These are phyloP conservation scores for Alternaria ventricosa DNA, from an alignment of 2,329 filamentous ascomycete genomes.

Conservation along the genomic window DNA sequence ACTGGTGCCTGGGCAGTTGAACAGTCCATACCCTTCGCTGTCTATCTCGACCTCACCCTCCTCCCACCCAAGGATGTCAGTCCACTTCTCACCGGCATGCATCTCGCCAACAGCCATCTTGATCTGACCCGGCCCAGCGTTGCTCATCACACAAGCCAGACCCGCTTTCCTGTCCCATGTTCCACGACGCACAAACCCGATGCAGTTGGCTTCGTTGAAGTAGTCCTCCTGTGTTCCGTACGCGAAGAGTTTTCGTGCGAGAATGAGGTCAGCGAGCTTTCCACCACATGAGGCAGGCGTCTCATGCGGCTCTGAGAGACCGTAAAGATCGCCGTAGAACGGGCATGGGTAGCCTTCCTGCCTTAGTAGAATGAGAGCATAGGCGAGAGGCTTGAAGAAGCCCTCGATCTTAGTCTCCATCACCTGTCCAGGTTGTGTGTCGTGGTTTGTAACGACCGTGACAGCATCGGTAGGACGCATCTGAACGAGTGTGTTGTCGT, in stretches of 20 bases:
- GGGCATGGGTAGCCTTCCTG: conserved; percentile 68
- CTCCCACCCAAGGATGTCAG: conserved; percentile 65
- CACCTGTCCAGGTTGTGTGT: conserved; percentile 70
- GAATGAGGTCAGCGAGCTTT: conserved; percentile 64
- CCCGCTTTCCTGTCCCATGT: conserved; percentile 58
- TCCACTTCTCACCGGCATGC: conserved; percentile 68
- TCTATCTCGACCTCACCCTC: conserved; percentile 65
- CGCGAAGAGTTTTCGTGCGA: conserved; percentile 69
- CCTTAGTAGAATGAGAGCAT: conserved; percentile 73
- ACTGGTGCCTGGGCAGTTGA: conserved; percentile 57
- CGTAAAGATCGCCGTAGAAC: conserved; percentile 75
- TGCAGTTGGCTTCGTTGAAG: conserved; percentile 65
- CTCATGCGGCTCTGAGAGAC: conserved; percentile 62
- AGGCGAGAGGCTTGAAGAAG: conserved; percentile 75
- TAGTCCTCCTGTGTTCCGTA: conserved; percentile 71
- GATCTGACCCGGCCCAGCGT: conserved; percentile 52
- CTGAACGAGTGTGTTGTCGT: conserved; percentile 66
- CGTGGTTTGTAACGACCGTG: conserved; percentile 75
- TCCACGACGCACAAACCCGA: conserved; percentile 66
- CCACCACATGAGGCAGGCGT: conserved; percentile 60
- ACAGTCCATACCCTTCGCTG: conserved; percentile 64
- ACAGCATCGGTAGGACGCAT: conserved; percentile 63
- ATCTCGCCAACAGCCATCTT: conserved; percentile 67
- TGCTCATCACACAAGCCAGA: conserved; percentile 60
- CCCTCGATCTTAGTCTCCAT: conserved; percentile 67